Evolutionary conservation across 2,329 filamentous ascomycete species (phyloP).

Genomic region (Phaeosphaeriaceae sp.): DNA sequence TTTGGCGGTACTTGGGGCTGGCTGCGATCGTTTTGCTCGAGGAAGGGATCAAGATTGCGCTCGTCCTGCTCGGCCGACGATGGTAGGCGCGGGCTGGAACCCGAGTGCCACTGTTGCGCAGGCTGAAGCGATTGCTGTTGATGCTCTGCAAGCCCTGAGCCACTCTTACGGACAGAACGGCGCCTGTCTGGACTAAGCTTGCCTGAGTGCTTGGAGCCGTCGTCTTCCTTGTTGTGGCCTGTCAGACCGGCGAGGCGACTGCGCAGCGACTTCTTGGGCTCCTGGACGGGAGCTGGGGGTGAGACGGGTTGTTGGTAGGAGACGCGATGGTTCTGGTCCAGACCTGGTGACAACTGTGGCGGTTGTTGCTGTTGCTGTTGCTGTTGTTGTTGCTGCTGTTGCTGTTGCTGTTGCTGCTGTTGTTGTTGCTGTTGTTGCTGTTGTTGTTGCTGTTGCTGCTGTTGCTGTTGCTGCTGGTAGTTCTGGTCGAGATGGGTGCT

Average conservation of each 20-base stretch:
- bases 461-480: conserved; percentile 30
- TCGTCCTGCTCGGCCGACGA: conserved; percentile 48
- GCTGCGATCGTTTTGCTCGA: conserved; percentile 40
- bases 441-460: no score
- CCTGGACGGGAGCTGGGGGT: conserved; percentile 11
- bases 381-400: no score
- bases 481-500: conserved; percentile 41
- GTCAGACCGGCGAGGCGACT: conserved; percentile 40
- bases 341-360: conserved; percentile 27
- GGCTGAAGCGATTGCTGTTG: conserved; percentile 35
- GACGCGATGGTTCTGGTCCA: conserved; percentile 31
- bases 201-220: conserved; percentile 31
- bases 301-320: conserved; percentile 9
- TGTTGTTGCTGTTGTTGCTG: no score
- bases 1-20: conserved; percentile 46
- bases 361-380: conserved; percentile 17
- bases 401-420: neutral
- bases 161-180: conserved; percentile 46
- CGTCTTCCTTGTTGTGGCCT: conserved; percentile 41
- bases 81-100: conserved; percentile 43
- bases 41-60: conserved; percentile 45
- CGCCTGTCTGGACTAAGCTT: conserved; percentile 42
- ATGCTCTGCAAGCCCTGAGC: conserved; percentile 35
- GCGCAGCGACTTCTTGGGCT: conserved; percentile 40
- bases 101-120: conserved; percentile 35